Evolutionary conservation across 495 filamentous ascomycete genomes (phyloP).

Genomic region (Aspergillus sparsus): DNA sequence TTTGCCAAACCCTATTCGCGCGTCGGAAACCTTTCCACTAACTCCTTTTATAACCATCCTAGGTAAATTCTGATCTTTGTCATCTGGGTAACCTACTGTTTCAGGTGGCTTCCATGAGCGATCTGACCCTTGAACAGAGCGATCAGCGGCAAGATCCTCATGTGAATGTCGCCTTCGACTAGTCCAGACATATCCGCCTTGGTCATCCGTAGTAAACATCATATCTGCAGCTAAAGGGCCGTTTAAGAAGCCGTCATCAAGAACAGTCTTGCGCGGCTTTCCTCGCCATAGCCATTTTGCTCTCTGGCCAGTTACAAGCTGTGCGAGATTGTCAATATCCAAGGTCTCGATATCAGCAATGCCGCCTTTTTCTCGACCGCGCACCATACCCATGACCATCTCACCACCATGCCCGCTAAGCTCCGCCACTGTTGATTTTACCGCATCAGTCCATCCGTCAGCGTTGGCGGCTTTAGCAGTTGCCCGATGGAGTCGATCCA

Average conservation of each 20-base stretch:
- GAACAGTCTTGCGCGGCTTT: slow-evolving; percentile 68
- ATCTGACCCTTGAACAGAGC: slow-evolving; percentile 31
- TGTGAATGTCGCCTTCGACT: slow-evolving; percentile 52
- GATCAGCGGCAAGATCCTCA: slow-evolving; percentile 40
- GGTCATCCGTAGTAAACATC: slow-evolving; percentile 67
- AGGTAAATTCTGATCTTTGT: slow-evolving; percentile 66
- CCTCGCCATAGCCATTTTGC: slow-evolving; percentile 95
- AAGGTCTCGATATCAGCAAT: slow-evolving; percentile 91
- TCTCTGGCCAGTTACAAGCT: slow-evolving; percentile 73
- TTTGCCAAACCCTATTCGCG: slow-evolving; percentile 76
- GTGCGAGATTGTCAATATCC: slow-evolving; percentile 81
- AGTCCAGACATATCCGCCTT: slow-evolving; percentile 65
- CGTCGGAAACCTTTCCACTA: slow-evolving; percentile 77
- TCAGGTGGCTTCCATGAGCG: slow-evolving; percentile 35
- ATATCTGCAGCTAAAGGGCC: slow-evolving; percentile 55
- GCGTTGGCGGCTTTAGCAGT: slow-evolving; percentile 87
- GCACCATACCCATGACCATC: slow-evolving; percentile 90
- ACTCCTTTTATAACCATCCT: slow-evolving; percentile 76
- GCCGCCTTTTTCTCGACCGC: slow-evolving; percentile 80
- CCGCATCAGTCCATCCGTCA: slow-evolving; percentile 80
- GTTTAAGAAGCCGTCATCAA: slow-evolving; percentile 51
- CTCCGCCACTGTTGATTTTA: slow-evolving; percentile 93
- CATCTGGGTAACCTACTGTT: slow-evolving; percentile 39
- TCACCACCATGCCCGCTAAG: slow-evolving; percentile 93
- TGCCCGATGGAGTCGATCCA: slow-evolving; percentile 73